These are phyloP conservation scores for Ophiostoma sp. DNA, from an alignment of 2,329 filamentous ascomycete species.

Conservation along the genomic window DNA sequence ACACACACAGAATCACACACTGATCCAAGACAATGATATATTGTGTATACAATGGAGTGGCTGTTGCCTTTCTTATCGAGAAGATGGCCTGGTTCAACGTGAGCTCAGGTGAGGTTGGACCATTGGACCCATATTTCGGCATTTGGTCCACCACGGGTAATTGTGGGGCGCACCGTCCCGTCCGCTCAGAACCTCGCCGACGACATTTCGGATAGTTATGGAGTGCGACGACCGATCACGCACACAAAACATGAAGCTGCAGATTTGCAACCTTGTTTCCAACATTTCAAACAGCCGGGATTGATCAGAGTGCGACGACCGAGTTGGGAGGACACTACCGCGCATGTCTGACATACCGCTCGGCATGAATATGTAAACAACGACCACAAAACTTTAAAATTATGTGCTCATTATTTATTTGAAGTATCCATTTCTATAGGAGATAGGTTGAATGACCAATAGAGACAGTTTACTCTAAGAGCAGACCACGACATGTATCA, in stretches of 20 bases:
- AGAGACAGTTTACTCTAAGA: neutral
- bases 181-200: neutral
- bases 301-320: neutral
- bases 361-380: neutral
- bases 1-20: too few species aligned
- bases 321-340: neutral
- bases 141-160: neutral
- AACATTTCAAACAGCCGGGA: neutral
- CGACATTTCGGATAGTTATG: neutral
- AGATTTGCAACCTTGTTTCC: neutral
- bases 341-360: neutral
- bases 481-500: neutral
- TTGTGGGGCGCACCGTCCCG: neutral
- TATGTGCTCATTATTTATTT: neutral
- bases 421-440: neutral
- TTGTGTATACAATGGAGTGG: too few species aligned
- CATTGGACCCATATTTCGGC: neutral
- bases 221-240: neutral
- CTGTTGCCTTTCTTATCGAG: too few species aligned
- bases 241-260: neutral
- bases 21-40: too few species aligned
- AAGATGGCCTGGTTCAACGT: too few species aligned
- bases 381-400: neutral
- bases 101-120: too few species aligned
- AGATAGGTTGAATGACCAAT: neutral